phyloP scores from a whole-genome alignment of 352 stramenopile species.

The Globisporangium cylindrosporum region DNA sequence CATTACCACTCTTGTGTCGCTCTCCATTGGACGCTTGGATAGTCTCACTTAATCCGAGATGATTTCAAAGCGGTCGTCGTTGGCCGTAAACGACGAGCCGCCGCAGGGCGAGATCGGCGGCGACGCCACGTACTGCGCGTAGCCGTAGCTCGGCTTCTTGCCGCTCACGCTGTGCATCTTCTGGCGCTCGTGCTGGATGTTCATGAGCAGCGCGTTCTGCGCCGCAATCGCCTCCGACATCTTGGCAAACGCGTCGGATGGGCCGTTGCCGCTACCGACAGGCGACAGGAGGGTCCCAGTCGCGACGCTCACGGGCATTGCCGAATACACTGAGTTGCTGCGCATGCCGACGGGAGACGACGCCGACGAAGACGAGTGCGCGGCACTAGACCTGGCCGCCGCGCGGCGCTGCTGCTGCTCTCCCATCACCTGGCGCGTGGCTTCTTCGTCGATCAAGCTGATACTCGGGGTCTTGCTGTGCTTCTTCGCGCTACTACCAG shows the following conservation, averaged over 20 bases:
- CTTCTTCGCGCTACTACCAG: not conserved
- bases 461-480: not conserved
- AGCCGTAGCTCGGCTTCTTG: conserved; percentile 3
- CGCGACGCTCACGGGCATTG: not conserved
- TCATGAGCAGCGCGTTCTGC: conserved; percentile 9
- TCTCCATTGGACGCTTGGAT: not conserved
- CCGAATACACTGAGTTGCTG: conserved; percentile 3
- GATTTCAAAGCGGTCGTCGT: conserved; percentile 15
- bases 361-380: not conserved
- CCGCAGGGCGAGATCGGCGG: conserved; percentile 12
- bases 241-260: conserved; percentile 1
- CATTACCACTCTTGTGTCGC: not conserved
- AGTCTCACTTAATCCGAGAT: conserved; percentile 1
- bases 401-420: not conserved
- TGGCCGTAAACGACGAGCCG: not conserved
- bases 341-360: not conserved
- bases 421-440: not conserved
- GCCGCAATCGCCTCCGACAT: conserved; percentile 11
- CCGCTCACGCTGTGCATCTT: conserved; percentile 1
- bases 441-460: conserved; percentile 1
- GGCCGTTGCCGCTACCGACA: not conserved
- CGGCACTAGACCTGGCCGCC: not conserved
- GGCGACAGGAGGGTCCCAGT: not conserved
- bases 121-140: conserved; percentile 5
- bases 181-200: conserved; percentile 6